Percentiles rank a stretch among this genome's conserved stretches.
Conservation (phyloP, 306 rosid species). For the Lathyrus tuberosus region DNA sequence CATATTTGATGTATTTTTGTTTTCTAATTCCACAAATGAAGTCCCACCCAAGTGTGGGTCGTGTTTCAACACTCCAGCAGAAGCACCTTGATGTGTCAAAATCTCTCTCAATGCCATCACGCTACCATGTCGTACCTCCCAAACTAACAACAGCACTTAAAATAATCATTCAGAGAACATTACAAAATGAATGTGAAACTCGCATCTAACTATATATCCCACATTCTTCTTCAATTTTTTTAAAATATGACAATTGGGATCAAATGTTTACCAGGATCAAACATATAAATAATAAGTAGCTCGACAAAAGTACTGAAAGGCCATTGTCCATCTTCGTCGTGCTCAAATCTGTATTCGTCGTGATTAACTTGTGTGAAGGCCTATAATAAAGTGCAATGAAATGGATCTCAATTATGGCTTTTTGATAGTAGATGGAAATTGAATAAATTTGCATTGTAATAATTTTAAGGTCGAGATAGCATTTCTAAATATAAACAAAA, state of each 20-base stretch:
- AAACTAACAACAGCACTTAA: slow-evolving; percentile 57
- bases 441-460: too few species aligned
- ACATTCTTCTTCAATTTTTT: slow-evolving; percentile 30
- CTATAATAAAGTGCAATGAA: too few species aligned
- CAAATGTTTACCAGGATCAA: slow-evolving; percentile 77
- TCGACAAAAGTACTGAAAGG: slow-evolving; percentile 85
- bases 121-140: slow-evolving; percentile 98
- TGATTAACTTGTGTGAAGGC: too few species aligned
- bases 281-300: slow-evolving; percentile 88
- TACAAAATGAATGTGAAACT: slow-evolving; percentile 8
- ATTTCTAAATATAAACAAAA: too few species aligned
- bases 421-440: too few species aligned
- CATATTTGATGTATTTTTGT: too few species aligned
- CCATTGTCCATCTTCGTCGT: slow-evolving; percentile 83
- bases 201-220: not conserved
- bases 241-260: not conserved
- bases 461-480: too few species aligned
- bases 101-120: slow-evolving; percentile 98
- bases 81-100: slow-evolving; percentile 92
- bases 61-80: slow-evolving; percentile 74
- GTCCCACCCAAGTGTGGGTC: slow-evolving; percentile 55
- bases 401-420: too few species aligned
- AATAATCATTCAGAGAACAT: slow-evolving; percentile 28
- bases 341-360: slow-evolving; percentile 72
- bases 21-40: too few species aligned